These are phyloP conservation scores for Ceratocystis lukuohia DNA, from an alignment of 2,329 filamentous ascomycete species.

Conservation along the genomic window DNA sequence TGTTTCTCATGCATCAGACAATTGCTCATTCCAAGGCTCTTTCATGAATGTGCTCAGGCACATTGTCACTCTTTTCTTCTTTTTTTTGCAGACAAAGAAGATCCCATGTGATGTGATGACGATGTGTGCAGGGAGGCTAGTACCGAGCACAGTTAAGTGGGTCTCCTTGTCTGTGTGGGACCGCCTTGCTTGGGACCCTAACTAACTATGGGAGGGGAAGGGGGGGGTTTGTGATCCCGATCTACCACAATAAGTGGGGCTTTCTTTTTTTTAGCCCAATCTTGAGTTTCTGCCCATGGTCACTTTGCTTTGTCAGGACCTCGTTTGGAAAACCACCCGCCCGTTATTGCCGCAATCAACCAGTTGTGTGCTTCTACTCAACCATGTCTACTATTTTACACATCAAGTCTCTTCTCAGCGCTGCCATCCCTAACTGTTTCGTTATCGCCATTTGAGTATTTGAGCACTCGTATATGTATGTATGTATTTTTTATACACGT, in stretches of 20 bases:
- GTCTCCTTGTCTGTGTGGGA: conserved; percentile 1
- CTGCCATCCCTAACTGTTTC: no score
- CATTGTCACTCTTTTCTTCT: neutral
- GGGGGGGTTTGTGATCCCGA: neutral
- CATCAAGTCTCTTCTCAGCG: no score
- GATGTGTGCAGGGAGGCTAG: conserved; percentile 6
- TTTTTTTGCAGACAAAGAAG: neutral
- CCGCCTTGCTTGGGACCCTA: neutral
- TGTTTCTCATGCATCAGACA: no score
- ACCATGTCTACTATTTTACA: no score
- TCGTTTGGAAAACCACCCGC: neutral
- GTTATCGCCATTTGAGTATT: no score
- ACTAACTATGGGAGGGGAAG: neutral
- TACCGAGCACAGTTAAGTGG: neutral
- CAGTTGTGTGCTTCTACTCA: no score
- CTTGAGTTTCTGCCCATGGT: neutral
- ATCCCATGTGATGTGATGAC: conserved; percentile 3
- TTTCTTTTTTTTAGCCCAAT: neutral
- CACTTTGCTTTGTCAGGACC: neutral
- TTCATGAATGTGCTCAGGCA: neutral
- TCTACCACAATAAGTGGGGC: conserved; percentile 1
- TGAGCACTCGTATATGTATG: no score
- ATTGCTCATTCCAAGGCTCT: neutral
- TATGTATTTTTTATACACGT: no score
- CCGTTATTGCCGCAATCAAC: no score